phyloP scores from a whole-genome alignment of 2,329 filamentous ascomycete genomes.

The Talaromyces sp. region DNA sequence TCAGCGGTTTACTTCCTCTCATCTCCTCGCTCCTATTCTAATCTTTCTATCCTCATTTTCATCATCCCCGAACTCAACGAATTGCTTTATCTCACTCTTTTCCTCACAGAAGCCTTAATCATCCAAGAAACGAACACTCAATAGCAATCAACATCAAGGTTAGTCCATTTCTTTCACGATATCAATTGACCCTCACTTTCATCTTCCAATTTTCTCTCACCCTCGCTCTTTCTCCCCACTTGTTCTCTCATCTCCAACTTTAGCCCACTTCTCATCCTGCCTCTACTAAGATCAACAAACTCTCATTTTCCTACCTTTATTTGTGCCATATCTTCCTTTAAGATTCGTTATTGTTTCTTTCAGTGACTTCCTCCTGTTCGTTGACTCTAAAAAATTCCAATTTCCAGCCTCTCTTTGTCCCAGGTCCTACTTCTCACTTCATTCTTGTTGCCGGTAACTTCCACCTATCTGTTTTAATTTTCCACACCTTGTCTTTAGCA shows the following conservation, averaged over 20 bases:
- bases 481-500: not conserved
- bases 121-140: not conserved
- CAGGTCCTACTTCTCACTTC: not conserved
- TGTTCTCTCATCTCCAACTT: not conserved
- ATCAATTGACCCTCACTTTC: not conserved
- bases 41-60: not conserved
- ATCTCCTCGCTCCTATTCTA: not conserved
- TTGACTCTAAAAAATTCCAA: not conserved
- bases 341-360: not conserved
- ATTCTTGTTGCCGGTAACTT: not conserved
- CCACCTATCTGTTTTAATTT: not conserved
- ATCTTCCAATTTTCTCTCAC: not conserved
- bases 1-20: not conserved
- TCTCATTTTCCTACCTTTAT: not conserved
- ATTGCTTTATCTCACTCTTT: not conserved
- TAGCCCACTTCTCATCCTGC: not conserved
- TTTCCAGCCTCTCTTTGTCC: not conserved
- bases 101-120: not conserved
- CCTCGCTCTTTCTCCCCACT: not conserved
- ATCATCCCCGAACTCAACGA: not conserved
- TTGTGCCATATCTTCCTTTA: not conserved
- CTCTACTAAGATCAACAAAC: not conserved
- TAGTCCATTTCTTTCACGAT: not conserved
- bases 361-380: not conserved
- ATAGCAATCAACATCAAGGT: not conserved